These are phyloP conservation scores for Silene conica DNA, from an alignment of 148 eudicot species.

Conservation along the genomic window DNA sequence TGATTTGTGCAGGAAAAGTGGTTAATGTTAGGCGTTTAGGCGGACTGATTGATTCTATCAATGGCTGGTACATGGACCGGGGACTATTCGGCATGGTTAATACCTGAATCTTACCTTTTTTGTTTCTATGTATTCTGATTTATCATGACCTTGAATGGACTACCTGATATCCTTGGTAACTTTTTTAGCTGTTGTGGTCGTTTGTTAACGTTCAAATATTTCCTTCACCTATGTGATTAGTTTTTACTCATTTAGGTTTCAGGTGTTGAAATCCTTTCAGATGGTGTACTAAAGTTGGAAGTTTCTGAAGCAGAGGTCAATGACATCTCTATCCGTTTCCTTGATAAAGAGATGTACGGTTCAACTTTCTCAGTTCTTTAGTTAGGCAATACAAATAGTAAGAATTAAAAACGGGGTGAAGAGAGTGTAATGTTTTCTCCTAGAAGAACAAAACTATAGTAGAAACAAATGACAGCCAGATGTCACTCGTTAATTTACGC, in stretches of 20 bases:
- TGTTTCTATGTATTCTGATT: background rate
- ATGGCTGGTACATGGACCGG: conserved; percentile 98
- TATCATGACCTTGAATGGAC: conserved; percentile 1
- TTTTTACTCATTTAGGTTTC: conserved; percentile 57
- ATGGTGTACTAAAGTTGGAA: conserved; percentile 82
- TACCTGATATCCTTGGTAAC: background rate
- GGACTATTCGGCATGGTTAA: conserved; percentile 99
- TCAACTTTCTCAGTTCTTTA: conserved; percentile 6
- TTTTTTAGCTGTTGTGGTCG: background rate
- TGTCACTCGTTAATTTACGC: background rate
- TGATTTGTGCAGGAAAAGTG: conserved; percentile 93
- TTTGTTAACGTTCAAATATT: background rate
- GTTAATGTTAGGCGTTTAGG: conserved; percentile 84
- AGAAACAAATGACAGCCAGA: background rate
- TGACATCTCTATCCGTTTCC: conserved; percentile 80
- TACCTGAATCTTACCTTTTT: conserved; percentile 4
- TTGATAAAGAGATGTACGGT: conserved; percentile 81
- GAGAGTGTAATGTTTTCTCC: background rate
- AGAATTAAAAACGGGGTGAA: background rate
- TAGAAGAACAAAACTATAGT: background rate
- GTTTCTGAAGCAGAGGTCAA: conserved; percentile 98
- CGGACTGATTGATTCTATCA: conserved; percentile 83
- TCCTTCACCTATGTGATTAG: background rate
- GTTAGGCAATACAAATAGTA: background rate
- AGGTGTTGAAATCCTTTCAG: conserved; percentile 88